phyloP scores from a whole-genome alignment of 129 eudicot species.

The Calendula officinalis region DNA sequence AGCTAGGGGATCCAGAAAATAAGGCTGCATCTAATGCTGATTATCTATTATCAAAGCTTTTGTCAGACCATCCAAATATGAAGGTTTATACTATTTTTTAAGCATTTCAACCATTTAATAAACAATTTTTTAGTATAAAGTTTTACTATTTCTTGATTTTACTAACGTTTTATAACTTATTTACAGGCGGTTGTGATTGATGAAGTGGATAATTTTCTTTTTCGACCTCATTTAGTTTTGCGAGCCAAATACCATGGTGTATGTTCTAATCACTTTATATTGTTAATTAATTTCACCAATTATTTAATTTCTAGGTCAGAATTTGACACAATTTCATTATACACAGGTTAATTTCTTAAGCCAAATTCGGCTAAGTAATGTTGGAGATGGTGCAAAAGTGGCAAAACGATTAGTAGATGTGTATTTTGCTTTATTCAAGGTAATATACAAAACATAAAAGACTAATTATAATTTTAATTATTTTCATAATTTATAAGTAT shows the following conservation, averaged over 20 bases:
- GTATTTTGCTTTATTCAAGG: conserved; percentile 94
- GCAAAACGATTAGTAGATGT: conserved; percentile 91
- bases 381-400: conserved; percentile 83
- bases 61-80: conserved; percentile 97
- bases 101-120: neutral
- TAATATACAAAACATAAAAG: conserved; percentile 21
- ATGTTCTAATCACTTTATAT: conserved; percentile 26
- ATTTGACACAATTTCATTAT: conserved; percentile 23
- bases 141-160: neutral
- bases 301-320: no score
- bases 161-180: neutral
- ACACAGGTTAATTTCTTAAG: conserved; percentile 78
- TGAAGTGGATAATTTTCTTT: conserved; percentile 91
- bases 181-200: conserved; percentile 90
- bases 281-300: no score
- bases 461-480: conserved; percentile 1
- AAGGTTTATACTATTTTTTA: conserved; percentile 47
- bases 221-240: conserved; percentile 87
- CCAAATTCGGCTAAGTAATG: conserved; percentile 73
- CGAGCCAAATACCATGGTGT: conserved; percentile 94
- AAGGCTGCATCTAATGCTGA: conserved; percentile 99
- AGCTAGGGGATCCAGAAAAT: conserved; percentile 98
- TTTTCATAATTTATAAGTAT: conserved; percentile 16
- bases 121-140: neutral
- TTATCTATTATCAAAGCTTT: conserved; percentile 73